These are phyloP conservation scores for Schizochytrium sp. DNA, from an alignment of 108 stramenopile genomes.

Conservation along the genomic window DNA sequence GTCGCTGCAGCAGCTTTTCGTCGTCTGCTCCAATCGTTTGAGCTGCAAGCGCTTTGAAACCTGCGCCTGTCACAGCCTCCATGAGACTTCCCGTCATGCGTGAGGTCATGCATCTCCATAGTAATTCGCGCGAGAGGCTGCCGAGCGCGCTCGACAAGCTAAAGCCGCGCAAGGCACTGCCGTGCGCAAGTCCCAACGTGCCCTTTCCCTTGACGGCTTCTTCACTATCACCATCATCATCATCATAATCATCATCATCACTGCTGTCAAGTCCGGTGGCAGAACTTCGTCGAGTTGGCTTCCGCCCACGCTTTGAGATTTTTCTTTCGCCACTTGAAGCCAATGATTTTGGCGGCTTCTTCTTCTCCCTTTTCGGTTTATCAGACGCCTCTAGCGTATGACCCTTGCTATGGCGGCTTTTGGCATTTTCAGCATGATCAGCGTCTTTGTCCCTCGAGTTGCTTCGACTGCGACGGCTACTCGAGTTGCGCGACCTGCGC, in stretches of 20 bases:
- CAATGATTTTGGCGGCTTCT: too few species aligned
- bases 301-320: too few species aligned
- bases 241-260: too few species aligned
- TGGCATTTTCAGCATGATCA: not conserved
- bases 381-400: not conserved
- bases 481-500: not conserved
- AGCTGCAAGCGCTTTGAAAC: not conserved
- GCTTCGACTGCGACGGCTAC: not conserved
- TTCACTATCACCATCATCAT: too few species aligned
- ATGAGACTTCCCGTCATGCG: not conserved
- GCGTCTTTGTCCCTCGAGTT: not conserved
- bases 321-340: too few species aligned
- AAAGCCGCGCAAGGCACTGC: not conserved
- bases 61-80: not conserved
- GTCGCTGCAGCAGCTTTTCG: not conserved
- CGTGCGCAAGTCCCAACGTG: not conserved
- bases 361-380: too few species aligned
- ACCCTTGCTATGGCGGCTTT: not conserved
- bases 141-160: not conserved
- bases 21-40: not conserved
- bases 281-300: too few species aligned
- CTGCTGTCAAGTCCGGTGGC: too few species aligned
- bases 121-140: not conserved
- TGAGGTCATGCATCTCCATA: not conserved
- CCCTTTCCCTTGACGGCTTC: too few species aligned